Evolutionary conservation across 108 stramenopile genomes (phyloP), one percentile per base, ranked within the genome.

Genomic region (Cylindrotheca closterium): DNA sequence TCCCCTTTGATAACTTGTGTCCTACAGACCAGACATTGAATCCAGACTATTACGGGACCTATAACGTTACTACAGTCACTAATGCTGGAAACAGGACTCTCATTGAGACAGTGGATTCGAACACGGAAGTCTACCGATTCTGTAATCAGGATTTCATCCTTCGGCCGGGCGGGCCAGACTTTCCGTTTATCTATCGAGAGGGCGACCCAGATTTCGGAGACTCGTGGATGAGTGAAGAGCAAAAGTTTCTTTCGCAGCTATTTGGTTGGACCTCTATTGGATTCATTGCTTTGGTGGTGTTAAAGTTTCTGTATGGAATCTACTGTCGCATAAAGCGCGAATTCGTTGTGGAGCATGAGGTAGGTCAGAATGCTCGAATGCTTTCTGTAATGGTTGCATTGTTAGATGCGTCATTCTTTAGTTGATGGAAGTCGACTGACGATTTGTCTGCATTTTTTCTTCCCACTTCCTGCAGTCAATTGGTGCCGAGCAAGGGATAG

Each of bases 1-100:
- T 91, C 55, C 87, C 91, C 7, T 95, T 78, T 58, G 94, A 95
- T 73, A 93, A 91, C 67, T 53, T 42, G 37, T 42, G 37, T 42
- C 37, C 37, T 42, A 42, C 37, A 15, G 37, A 42, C 7, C 10
- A 42, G 37, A 10, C 51, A 0, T 4, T 78, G 31, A 51, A 57
- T 30, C 19, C 31, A 34, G 27, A 51, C 2, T 68, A 30, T 61
- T 59, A 60, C n/a, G 37, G 37, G 37, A 42, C 7, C 15, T 47
- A 64, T 42, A 66, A 47, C 19, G 15, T 42, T 42, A 15, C 7
- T 7, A 15, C 4, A 12, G 28, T 22, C 3, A 42, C 37, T 42
- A n/a, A n/a, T n/a, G n/a, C n/a, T n/a, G n/a, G n/a, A n/a, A n/a
- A n/a, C n/a, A n/a, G n/a, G n/a, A n/a, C n/a, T n/a, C n/a, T n/a